Evolutionary conservation across 441 rosid genomes (phyloP), one percentile per base, ranked within the genome.

Genomic region (Croton laevigatus): DNA sequence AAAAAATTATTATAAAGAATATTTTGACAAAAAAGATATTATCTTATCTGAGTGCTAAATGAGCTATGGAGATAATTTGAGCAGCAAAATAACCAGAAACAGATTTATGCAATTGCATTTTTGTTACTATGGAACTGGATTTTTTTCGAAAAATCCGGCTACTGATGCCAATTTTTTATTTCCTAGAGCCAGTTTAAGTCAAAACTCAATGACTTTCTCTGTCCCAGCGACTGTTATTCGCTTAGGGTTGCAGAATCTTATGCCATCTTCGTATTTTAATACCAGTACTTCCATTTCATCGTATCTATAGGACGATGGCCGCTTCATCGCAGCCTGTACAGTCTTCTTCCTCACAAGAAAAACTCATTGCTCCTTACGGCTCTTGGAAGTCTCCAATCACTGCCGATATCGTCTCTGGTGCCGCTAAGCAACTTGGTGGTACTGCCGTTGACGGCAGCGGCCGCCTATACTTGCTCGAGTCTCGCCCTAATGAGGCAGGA

Each of bases 331-430:
- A 59, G 53, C 63, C 62, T 6, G 40, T 62, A 37, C 52, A 53
- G 57, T 62, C 75, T 53, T 59, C 77, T 6, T 62, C 74, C 59
- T 19, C 42, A 32, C 70, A 68, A 45, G 76, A 40, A 67, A 83
- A 78, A 74, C 61, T 78, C 61, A 81, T 84, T 3, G 87, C 97
- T 61, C 96, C 97, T 5, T 94, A 86, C 48, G 99, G 99, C 68
- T 88, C 98, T 22, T 94, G 98, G 99, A 89, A 85, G 73, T 94
- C 99, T 20, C 99, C 96, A n/a, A 86, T 94, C 83, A 87, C 98
- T 36, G 93, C 98, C 71, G 96, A 92, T 70, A 75, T 85, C 22
- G 93, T 90, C 74, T 89, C 99, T 54, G 97, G 97, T 13, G 76
- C 97, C 61, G 87, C 87, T 72, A 94, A 94, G 73, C 78, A 86